Base-by-base conservation (phyloP, 495 filamentous ascomycete genomes). In the Podospora appendiculata region DNA sequence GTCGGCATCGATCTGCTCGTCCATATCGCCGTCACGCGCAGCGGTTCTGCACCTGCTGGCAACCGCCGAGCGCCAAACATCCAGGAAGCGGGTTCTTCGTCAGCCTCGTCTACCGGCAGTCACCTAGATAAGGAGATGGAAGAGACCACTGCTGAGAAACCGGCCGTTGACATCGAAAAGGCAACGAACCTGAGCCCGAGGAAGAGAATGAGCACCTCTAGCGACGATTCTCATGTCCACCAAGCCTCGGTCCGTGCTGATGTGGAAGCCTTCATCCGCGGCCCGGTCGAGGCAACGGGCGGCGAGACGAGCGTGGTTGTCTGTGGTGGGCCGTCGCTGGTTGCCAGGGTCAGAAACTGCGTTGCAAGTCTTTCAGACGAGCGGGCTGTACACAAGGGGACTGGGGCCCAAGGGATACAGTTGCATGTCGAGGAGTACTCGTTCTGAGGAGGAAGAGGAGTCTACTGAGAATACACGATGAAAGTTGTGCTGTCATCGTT, bases 351-450 rank as follows among this genome's bases (percentile, higher is more conserved):
- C 2, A 74, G 89, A 39, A 81, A 79, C 32, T 82, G 73, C 46
- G 85, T 88, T 1, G 87, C 84, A 0, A 75, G 68, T 13, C 59
- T 95, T 44, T 87, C 86, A 54, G 87, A 96, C 68, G 91, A 95
- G 66, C 70, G 91, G 47, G 90, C 87, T 0, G 86, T 95, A 36
- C 89, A 95, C 58, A 95, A 95, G 61, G 90, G 90, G 8, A 93
- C 87, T 0, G 90, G 88, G 2, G 90, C 90, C 9, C 88, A 93
- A 63, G 90, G 90, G 13, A 77, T 80, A 32, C 68, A 72, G 57
- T 53, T 79, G 48, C 67, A 72, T 58, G 74, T 72, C 3, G 76
- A 80, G 65, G 73, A 77, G 54, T 77, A 76, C 50, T 64, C 59
- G 17, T 75, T 76, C 17, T 58, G 35, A 51, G 25, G 25, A 25